A percentile compares a stretch with the other conserved stretches of the same genome.
These are phyloP conservation scores for Trichoderma sp. DNA, from an alignment of 2,329 filamentous ascomycete genomes.

Conservation along the genomic window DNA sequence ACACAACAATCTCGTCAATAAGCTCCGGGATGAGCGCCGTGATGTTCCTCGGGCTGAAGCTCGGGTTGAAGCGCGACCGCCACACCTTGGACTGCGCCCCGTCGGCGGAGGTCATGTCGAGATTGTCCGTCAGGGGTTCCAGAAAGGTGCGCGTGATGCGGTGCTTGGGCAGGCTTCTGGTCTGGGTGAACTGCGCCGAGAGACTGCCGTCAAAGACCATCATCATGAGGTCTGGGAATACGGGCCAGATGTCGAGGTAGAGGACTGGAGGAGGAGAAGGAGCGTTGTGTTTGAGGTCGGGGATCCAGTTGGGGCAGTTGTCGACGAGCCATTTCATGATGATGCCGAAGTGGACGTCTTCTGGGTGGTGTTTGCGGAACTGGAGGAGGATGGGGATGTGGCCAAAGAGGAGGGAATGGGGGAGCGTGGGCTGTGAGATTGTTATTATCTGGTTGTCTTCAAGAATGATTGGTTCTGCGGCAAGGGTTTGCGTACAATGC, in stretches of 20 bases:
- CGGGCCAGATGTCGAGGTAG: conserved; percentile 10
- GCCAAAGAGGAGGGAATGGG: not conserved
- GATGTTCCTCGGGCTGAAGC: conserved; percentile 19
- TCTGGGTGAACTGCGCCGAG: conserved; percentile 2
- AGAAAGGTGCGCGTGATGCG: not conserved
- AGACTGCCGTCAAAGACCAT: conserved; percentile 3
- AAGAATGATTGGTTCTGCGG: too few species aligned
- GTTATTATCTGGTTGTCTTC: too few species aligned
- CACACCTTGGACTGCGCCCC: conserved; percentile 32
- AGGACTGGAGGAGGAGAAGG: not conserved
- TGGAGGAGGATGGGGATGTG: conserved; percentile 4
- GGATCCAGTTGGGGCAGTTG: not conserved
- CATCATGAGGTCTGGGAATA: not conserved
- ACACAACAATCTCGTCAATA: conserved; percentile 3
- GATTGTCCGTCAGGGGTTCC: not conserved
- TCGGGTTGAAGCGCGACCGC: conserved; percentile 35
- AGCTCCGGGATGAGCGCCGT: conserved; percentile 7
- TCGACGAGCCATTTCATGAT: conserved; percentile 16
- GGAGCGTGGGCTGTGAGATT: not conserved
- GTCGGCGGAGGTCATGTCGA: conserved; percentile 5
- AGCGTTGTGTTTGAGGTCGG: not conserved
- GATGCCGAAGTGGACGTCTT: conserved; percentile 1
- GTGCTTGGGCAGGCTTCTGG: not conserved
- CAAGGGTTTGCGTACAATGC: not conserved
- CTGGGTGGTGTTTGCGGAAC: not conserved